Percentiles rank a stretch among this genome's conserved stretches.
phyloP scores from a whole-genome alignment of 192 early-diverging fungal species.

The Backusella macrospora region DNA sequence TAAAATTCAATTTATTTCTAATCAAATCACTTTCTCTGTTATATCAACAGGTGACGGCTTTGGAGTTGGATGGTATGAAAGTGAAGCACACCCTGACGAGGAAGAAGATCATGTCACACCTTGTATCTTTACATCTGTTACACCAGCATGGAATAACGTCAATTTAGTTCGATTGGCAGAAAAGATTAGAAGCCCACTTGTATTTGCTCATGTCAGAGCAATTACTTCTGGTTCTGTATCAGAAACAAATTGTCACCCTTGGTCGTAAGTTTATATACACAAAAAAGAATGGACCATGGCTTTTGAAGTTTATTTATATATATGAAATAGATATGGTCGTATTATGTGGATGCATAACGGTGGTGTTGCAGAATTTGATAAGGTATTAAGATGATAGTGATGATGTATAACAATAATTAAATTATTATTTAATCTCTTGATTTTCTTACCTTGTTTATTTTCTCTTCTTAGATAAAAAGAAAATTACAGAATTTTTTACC shows the following conservation, averaged over 20 bases:
- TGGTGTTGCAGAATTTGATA: constrained; percentile 64
- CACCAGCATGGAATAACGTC: constrained; percentile 81
- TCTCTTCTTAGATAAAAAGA: constrained; percentile 61
- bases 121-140: constrained; percentile 82
- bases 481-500: constrained; percentile 59
- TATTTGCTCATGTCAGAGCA: constrained; percentile 82
- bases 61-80: constrained; percentile 79
- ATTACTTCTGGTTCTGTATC: constrained; percentile 74
- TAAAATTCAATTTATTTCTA: not conserved
- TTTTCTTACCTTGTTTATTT: not conserved
- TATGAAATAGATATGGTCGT: constrained; percentile 50
- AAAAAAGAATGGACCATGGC: too few species aligned
- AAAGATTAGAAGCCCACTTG: constrained; percentile 70
- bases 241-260: constrained; percentile 77
- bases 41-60: constrained; percentile 66
- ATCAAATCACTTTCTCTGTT: not conserved
- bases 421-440: not conserved
- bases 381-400: constrained; percentile 32
- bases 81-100: constrained; percentile 52
- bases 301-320: not conserved
- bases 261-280: constrained; percentile 44
- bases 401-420: not conserved
- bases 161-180: constrained; percentile 77
- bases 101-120: constrained; percentile 49
- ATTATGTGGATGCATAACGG: constrained; percentile 89